Evolutionary conservation across 1,284 basidiomycete species (phyloP).

Genomic region (Tylopilus orsonianus): DNA sequence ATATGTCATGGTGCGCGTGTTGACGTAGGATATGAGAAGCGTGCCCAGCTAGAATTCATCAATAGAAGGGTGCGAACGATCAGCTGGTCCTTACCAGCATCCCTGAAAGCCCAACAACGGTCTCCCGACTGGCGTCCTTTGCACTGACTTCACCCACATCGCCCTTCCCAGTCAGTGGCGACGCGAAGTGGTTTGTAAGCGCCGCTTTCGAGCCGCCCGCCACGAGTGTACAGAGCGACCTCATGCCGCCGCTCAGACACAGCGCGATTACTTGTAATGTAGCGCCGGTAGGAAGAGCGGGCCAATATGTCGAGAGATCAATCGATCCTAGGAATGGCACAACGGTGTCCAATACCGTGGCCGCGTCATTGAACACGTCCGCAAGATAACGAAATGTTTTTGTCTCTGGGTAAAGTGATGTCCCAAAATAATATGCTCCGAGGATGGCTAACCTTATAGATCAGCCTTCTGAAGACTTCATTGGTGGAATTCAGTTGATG

Average conservation of each 20-base stretch:
- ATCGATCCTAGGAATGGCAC: slow-evolving; percentile 52
- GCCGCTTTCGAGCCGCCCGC: slow-evolving; percentile 69
- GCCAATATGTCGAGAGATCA: slow-evolving; percentile 20
- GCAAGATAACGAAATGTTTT: slow-evolving; percentile 72
- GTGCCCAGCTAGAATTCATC: slow-evolving; percentile 52
- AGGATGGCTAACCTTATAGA: slow-evolving; percentile 48
- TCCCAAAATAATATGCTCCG: slow-evolving; percentile 59
- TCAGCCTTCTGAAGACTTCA: neutral
- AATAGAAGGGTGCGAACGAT: neutral
- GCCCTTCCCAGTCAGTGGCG: slow-evolving; percentile 45
- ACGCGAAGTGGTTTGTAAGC: slow-evolving; percentile 65
- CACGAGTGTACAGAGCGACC: slow-evolving; percentile 58
- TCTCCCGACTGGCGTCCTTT: slow-evolving; percentile 71
- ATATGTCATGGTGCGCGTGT: slow-evolving; percentile 50
- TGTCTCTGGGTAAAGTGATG: slow-evolving; percentile 65
- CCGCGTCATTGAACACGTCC: slow-evolving; percentile 62
- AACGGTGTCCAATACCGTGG: slow-evolving; percentile 57
- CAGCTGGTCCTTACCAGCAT: slow-evolving; percentile 53
- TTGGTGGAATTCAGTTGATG: neutral
- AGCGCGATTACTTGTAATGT: slow-evolving; percentile 47
- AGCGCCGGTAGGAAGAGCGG: slow-evolving; percentile 29
- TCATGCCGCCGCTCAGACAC: slow-evolving; percentile 56
- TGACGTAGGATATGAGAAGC: slow-evolving; percentile 54
- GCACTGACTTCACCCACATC: slow-evolving; percentile 71
- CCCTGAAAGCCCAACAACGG: slow-evolving; percentile 61